phyloP scores from a whole-genome alignment of 768 basidiomycete species.

The Pisolithus tinctorius region DNA sequence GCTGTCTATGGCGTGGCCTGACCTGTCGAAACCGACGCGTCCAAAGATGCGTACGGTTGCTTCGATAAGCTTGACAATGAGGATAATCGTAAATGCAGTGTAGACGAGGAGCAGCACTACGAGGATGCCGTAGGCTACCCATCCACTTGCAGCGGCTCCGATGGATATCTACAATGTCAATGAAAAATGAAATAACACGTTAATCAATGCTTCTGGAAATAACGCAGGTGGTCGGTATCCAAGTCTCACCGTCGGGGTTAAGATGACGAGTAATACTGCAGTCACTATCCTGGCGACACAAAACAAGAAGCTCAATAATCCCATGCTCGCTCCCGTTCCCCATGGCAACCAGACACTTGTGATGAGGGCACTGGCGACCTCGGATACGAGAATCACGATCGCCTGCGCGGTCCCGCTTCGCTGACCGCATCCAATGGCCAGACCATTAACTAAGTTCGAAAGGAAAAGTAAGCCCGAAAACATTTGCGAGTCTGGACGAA shows the following conservation, averaged over 20 bases:
- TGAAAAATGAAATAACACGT: background rate
- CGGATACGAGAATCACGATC: constrained; percentile 82
- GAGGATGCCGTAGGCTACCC: constrained; percentile 92
- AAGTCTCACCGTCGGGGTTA: constrained; percentile 74
- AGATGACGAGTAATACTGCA: constrained; percentile 83
- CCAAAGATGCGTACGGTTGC: constrained; percentile 73
- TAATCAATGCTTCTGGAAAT: constrained; percentile 6
- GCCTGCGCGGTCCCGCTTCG: constrained; percentile 87
- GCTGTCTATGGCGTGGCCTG: constrained; percentile 70
- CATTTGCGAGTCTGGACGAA: constrained; percentile 83
- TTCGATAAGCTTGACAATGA: constrained; percentile 80
- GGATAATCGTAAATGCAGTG: constrained; percentile 74
- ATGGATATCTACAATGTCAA: constrained; percentile 62
- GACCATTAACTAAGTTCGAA: constrained; percentile 75
- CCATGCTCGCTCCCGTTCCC: constrained; percentile 97
- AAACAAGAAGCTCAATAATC: constrained; percentile 87
- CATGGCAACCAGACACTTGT: constrained; percentile 96
- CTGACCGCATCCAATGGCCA: constrained; percentile 87
- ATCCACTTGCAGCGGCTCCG: constrained; percentile 72
- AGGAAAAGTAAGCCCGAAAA: constrained; percentile 79
- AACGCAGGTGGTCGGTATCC: background rate
- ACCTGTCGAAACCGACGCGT: constrained; percentile 77
- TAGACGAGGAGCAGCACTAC: constrained; percentile 79
- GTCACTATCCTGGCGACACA: constrained; percentile 87
- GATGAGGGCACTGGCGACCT: constrained; percentile 79